Conservation (phyloP, 352 stramenopile genomes). For the Phytophthora citrophthora region DNA sequence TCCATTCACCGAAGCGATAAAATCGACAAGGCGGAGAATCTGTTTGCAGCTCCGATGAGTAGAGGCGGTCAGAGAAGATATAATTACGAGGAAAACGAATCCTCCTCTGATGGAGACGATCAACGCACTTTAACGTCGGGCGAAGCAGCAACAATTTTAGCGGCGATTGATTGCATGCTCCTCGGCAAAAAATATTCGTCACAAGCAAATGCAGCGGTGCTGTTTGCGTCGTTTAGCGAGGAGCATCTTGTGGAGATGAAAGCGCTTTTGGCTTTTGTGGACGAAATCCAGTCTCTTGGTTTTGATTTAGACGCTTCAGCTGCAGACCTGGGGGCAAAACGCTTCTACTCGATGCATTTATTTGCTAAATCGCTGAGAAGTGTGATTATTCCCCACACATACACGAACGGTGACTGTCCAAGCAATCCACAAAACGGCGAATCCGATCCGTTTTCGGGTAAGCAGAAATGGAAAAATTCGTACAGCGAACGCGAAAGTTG, state of each 20-base stretch:
- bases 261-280: conserved; percentile 68
- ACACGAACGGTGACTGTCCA: background rate
- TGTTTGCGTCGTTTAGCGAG: conserved; percentile 70
- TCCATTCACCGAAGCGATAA: conserved; percentile 59
- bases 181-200: conserved; percentile 22
- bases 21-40: conserved; percentile 77
- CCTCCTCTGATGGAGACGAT: conserved; percentile 20
- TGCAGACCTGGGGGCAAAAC: conserved; percentile 77
- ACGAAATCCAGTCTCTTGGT: conserved; percentile 70
- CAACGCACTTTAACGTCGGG: conserved; percentile 21
- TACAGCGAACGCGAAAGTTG: conserved; percentile 25
- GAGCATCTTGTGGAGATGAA: conserved; percentile 82
- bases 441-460: conserved; percentile 12
- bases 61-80: conserved; percentile 23
- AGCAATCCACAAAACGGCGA: conserved; percentile 36
- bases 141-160: conserved; percentile 38
- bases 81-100: conserved; percentile 19
- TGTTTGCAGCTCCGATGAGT: conserved; percentile 52
- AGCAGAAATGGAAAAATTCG: conserved; percentile 28
- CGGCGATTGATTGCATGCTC: conserved; percentile 44
- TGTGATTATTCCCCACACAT: conserved; percentile 37
- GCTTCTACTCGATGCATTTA: conserved; percentile 75
- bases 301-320: conserved; percentile 83
- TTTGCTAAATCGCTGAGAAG: conserved; percentile 67
- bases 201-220: conserved; percentile 50